Evolutionary conservation across 768 basidiomycete species (phyloP), one percentile per base, ranked within the genome.

Genomic region (Tricholoma terreum): DNA sequence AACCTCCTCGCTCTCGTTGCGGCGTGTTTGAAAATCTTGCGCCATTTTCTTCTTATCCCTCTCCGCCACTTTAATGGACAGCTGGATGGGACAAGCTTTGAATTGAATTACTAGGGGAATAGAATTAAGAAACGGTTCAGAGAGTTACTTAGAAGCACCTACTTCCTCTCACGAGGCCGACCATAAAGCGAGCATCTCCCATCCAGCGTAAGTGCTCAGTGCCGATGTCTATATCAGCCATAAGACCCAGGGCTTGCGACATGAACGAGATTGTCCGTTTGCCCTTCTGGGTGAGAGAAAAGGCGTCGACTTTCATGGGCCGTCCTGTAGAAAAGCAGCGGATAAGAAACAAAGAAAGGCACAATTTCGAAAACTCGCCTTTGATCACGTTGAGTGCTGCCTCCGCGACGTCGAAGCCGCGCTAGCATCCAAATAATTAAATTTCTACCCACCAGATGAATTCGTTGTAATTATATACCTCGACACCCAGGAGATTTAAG

Each of bases 201-300:
- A 95, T 86, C 87, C 89, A 94, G 8, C 92, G 82, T 40, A 94
- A 71, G 63, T 90, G 75, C 58, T 94, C 92, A 1, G 93, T 95
- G 55, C 88, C 88, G 45, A 90, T 72, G 71, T 94, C 92, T 38
- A 92, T 58, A 60, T 94, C 91, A 2, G 93, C 91, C 84, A 93
- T 89, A 31, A 95, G 76, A 2, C 93, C 93, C 19, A 91, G 66
- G 2, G 86, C 80, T 73, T 93, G 91, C 0, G 89, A 85, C 84
- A 94, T 86, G 76, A 91, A 94, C 12, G 90, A 91, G 65, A 90
- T 77, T 2, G 76, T 77, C 6, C 81, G 77, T 60, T 80, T 85
- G 50, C 77, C 80, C 9, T 77, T 77, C 65, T 94, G 92, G 0
- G 78, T 82, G n/a, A 95, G 66, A 0, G 91, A 89, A 65, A 87